A percentile compares a stretch with the other conserved stretches of the same genome.
Conservation (phyloP, 495 filamentous ascomycete genomes). For the Trichoderma orchidacearum region DNA sequence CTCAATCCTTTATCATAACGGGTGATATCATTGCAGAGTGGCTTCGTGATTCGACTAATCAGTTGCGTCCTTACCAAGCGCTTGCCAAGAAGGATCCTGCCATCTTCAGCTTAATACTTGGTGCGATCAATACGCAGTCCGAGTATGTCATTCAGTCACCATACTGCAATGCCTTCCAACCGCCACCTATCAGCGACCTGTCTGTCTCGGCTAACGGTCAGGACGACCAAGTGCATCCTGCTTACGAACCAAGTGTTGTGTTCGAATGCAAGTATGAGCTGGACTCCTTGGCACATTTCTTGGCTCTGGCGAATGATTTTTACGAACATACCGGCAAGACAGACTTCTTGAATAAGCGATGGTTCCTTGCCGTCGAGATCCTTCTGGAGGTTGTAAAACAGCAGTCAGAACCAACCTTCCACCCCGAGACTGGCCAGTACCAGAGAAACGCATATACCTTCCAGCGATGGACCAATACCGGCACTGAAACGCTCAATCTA, state of each 20-base stretch:
- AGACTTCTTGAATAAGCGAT: slow-evolving; percentile 64
- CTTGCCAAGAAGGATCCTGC: slow-evolving; percentile 66
- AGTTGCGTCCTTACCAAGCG: slow-evolving; percentile 76
- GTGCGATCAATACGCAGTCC: slow-evolving; percentile 91
- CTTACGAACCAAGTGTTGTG: slow-evolving; percentile 68
- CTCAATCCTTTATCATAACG: slow-evolving; percentile 92
- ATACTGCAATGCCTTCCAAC: slow-evolving; percentile 98
- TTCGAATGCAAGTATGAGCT: slow-evolving; percentile 99
- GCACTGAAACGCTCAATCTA: slow-evolving; percentile 83
- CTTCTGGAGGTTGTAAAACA: slow-evolving; percentile 60
- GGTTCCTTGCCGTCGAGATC: slow-evolving; percentile 66
- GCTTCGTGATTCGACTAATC: slow-evolving; percentile 95
- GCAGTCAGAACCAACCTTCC: slow-evolving; percentile 71
- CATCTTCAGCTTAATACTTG: slow-evolving; percentile 69
- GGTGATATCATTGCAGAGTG: slow-evolving; percentile 99
- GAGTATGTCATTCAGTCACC: slow-evolving; percentile 90
- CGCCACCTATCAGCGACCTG: slow-evolving; percentile 69
- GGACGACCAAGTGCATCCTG: slow-evolving; percentile 71
- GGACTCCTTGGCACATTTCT: slow-evolving; percentile 87
- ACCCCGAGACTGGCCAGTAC: slow-evolving; percentile 46
- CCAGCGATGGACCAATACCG: slow-evolving; percentile 59
- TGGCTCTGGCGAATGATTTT: slow-evolving; percentile 76
- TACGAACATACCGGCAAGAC: slow-evolving; percentile 63
- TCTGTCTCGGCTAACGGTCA: slow-evolving; percentile 57
- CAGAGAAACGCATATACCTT: slow-evolving; percentile 74